These are phyloP conservation scores for Papiliotrema fonsecae DNA, from an alignment of 1,284 basidiomycete species.

Conservation along the genomic window DNA sequence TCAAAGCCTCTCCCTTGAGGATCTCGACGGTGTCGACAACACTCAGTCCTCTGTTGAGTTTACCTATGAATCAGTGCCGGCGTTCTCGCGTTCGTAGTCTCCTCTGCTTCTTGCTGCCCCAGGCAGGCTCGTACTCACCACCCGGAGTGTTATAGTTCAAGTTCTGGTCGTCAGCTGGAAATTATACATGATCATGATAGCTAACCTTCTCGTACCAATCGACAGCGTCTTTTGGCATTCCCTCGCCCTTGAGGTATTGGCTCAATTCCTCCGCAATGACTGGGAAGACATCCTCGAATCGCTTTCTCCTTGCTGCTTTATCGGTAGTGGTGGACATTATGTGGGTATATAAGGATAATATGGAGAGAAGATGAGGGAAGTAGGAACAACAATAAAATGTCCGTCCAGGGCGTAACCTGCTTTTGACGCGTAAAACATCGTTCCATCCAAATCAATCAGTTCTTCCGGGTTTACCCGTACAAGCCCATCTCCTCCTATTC, in stretches of 20 bases:
- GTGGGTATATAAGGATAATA: not conserved
- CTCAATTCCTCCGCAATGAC: slow-evolving; percentile 51
- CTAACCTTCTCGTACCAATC: slow-evolving; percentile 73
- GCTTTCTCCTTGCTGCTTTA: slow-evolving; percentile 33
- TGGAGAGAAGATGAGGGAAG: too few relatives aligned
- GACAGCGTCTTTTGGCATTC: slow-evolving; percentile 75
- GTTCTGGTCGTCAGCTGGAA: slow-evolving; percentile 54
- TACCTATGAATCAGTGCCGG: slow-evolving; percentile 52
- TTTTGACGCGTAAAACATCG: too few relatives aligned
- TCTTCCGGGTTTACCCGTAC: not conserved
- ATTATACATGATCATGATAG: slow-evolving; percentile 1
- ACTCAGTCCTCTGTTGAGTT: slow-evolving; percentile 92
- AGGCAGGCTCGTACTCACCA: slow-evolving; percentile 44
- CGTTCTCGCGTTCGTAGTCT: not conserved
- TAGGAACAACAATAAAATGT: too few relatives aligned
- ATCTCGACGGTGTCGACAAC: slow-evolving; percentile 93
- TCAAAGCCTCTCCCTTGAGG: slow-evolving; percentile 60
- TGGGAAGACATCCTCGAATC: slow-evolving; percentile 53
- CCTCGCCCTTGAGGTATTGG: slow-evolving; percentile 24
- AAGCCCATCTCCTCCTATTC: too few relatives aligned
- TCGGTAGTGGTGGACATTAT: slow-evolving; percentile 7
- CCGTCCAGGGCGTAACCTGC: too few relatives aligned
- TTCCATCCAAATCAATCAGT: too few relatives aligned
- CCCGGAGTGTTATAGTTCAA: slow-evolving; percentile 93
- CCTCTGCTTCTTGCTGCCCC: not conserved